Evolutionary conservation across 495 filamentous ascomycete species (phyloP), one percentile per base, ranked within the genome.

Genomic region (Aspergillus ostianus): DNA sequence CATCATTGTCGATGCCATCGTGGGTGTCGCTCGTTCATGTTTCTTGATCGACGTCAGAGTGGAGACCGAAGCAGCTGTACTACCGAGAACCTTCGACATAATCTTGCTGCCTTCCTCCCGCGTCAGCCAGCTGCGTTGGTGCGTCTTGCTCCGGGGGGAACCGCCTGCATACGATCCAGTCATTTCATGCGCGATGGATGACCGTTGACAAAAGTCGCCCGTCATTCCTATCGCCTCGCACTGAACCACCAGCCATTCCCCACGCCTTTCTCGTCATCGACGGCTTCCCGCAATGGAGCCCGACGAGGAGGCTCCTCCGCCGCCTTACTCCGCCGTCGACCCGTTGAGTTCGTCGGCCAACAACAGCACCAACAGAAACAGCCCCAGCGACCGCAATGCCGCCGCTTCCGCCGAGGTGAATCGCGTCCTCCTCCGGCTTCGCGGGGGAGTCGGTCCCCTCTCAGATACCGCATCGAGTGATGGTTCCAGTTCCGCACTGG

Each of bases 251-350:
- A 30, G 10, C 29, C 17, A 29, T 41, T 41, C 36, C 29, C 36
- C 36, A 41, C 36, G 36, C 36, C 13, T 8, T 17, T 13, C 36
- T 41, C 27, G 18, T 50, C 18, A 44, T 47, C 26, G 13, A 47
- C 53, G 19, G 29, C 12, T 57, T 30, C 27, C 51, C 51, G 55
- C 53, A 45, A 78, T 78, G 75, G 74, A 77, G 59, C 64, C 50
- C 27, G 23, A 72, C 54, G 73, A 77, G 41, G 77, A 80, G 63
- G 73, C 67, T 55, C 74, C 77, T 62, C 76, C 77, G 57, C 76
- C 75, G 55, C 77, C 77, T 32, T 80, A 80, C 67, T 75, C 77
- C 59, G 68, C 75, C 36, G 70, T 77, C 50, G 77, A 80, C 59
- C 77, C 77, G 41, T 64, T 78, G 46, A 44, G 67, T 41, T 46